Evolutionary conservation across 2,329 filamentous ascomycete genomes (phyloP), one percentile per base, ranked within the genome.

Genomic region (Rutstroemia sp.): DNA sequence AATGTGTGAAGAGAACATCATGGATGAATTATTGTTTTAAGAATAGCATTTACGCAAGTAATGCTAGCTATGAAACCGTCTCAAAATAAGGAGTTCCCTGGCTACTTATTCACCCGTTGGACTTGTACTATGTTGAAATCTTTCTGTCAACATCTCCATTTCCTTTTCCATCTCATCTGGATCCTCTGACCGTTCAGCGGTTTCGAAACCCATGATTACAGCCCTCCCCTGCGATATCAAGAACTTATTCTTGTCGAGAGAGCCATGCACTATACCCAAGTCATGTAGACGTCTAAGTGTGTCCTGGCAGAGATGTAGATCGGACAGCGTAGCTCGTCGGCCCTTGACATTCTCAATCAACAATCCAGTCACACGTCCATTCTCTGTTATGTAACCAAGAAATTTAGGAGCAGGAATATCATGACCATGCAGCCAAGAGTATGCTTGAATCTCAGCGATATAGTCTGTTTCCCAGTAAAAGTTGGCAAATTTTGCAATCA

Each of bases 171-270:
- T 58, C 12, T 18, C 39, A 9, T 48, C 52, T 14, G 4, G 21
- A 18, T 49, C 30, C 8, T 58, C 27, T 27, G 38, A 59, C 56
- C 23, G 39, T 49, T 49, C 51, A 37, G 58, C 64, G 23, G 39
- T 61, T 53, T 71, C 70, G 59, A 73, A 73, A 57, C 73, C 70
- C 25, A 74, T 61, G 4, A 74, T 55, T 44, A 71, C 63, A 50
- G 62, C 68, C 6, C 58, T 52, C 7, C 57, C 62, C 14, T 68
- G 57, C 1, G 37, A 59, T 5, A 74, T 54, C 12, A 74, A 65
- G 53, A 74, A 71, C 55, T 73, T 73, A 56, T 71, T 59, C 56
- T 65, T 69, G 58, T 74, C 73, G 50, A 72, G 61, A 61, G 74
- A 71, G 3, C 69, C 69, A 59, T 73, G 70, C 55, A 65, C 61